Base-by-base conservation (phyloP, 495 filamentous ascomycete genomes). In the Aspergillus homomorphus region DNA sequence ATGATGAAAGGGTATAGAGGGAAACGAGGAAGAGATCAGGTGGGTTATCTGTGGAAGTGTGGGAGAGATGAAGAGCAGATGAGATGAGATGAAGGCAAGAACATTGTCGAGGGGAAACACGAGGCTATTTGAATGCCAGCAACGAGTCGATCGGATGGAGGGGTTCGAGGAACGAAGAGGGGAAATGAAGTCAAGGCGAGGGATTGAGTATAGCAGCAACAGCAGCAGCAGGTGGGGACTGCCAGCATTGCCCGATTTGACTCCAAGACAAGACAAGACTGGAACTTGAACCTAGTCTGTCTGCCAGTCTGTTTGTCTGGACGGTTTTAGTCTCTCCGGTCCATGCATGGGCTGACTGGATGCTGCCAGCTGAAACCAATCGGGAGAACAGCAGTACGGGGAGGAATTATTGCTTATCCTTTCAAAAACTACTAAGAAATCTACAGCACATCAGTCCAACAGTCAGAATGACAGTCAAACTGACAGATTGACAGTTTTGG, bases 51-150 rank as follows among this genome's bases (percentile, higher is more conserved):
- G 21, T 18, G 33, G 46, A 19, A 10, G 19, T 8, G n/a, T 43
- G 12, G 22, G 21, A 26, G 18, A 9, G 20, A 52, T 15, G n/a
- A 38, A 45, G 45, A 28, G 46, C 28, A 48, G 51, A 54, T 26
- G 49, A 56, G 33, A 38, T 38, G 33, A 57, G 41, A 46, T 56
- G 45, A 50, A 57, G 58, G 63, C 43, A 23, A 51, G 12, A 43
- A 38, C 48, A 45, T 44, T 4, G 28, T 21, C 52, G 28, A 51
- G 46, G 45, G 24, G 42, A 23, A 45, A 51, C 2, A 14, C 12
- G 48, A 56, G 42, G 53, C 54, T 56, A 56, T 56, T 56, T 56
- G 45, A 56, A 56, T 50, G 26, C 23, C 20, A 10, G 48, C 48
- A 2, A 38, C 8, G 15, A 38, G 33, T 38, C 33, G 2, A 38